Evolutionary conservation across 768 basidiomycete species (phyloP), one percentile per base, ranked within the genome.

Genomic region (Russula vinacea): DNA sequence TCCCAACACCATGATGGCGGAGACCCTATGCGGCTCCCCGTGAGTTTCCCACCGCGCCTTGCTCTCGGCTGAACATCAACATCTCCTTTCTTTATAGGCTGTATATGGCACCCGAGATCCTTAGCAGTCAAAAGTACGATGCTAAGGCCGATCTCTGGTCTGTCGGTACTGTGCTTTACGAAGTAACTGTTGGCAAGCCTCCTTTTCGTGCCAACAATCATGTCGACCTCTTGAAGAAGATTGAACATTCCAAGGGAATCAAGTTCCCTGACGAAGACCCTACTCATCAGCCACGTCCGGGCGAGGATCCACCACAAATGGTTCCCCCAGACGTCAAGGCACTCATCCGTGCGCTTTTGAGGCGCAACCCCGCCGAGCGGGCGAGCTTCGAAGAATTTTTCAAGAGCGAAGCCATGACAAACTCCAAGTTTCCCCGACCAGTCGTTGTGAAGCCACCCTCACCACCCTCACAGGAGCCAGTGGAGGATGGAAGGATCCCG

Each of bases 51-150:
- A 7, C 26, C 16, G 5, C 32, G 10, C 2, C 24, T 13, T 17
- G 6, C 19, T 29, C 8, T 9, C 32, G 26, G 35, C 39, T 33
- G 4, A 64, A 32, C 33, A 32, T 53, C 14, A 62, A 37, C 24
- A 37, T 53, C 7, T 22, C 17, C n/a, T 10, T 50, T 37, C 17
- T 60, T 53, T 16, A 7, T 61, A 94, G 93, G 54, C 77, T 99
- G 35, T 99, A 99, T 77, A 99, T 98, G 97, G 97, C 97, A 0
- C 97, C 97, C 0, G 97, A 99, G 76, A 98, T 99, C 70, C 78
- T 99, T 13, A 86, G 92, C 17, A 97, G 97, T 74, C 89, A 98
- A 77, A 95, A 95, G 73, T 98, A 99, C 75, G 94, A 97, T 73
- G 95, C 95, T 22, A 96, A 94, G 73, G 97, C 92, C 13, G 97